Evolutionary conservation across 179 eudicot species (phyloP).

Genomic region (Actinidia arguta): DNA sequence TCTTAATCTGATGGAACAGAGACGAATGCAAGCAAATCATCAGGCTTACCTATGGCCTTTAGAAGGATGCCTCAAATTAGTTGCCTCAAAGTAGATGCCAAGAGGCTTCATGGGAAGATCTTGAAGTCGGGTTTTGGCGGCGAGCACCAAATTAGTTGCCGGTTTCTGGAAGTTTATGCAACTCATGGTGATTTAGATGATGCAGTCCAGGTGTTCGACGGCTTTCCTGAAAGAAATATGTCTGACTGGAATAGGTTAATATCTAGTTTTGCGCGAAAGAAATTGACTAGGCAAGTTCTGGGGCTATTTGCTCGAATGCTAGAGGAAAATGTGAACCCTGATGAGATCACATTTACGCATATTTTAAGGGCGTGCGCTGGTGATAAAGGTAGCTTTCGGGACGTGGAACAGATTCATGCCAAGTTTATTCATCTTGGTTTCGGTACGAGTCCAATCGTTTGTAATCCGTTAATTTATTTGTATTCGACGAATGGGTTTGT

Average conservation of each 20-base stretch:
- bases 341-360: conserved; percentile 61
- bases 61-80: conserved; percentile 51
- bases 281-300: conserved; percentile 38
- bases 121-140: conserved; percentile 61
- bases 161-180: conserved; percentile 50
- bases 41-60: conserved; percentile 63
- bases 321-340: conserved; percentile 48
- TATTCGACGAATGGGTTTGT: conserved; percentile 66
- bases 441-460: conserved; percentile 48
- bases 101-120: conserved; percentile 67
- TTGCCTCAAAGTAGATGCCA: conserved; percentile 44
- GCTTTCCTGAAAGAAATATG: conserved; percentile 45
- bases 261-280: conserved; percentile 38
- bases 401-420: conserved; percentile 70
- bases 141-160: conserved; percentile 44
- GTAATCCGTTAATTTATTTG: conserved; percentile 80
- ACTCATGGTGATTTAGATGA: conserved; percentile 41
- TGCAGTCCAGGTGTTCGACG: conserved; percentile 58
- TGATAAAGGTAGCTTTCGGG: conserved; percentile 34
- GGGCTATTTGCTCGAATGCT: conserved; percentile 51
- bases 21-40: conserved; percentile 45
- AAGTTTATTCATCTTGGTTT: conserved; percentile 66
- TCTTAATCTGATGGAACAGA: conserved; percentile 16
- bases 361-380: conserved; percentile 64
- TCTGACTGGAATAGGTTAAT: conserved; percentile 56